A percentile compares a stretch with the other conserved stretches of the same genome.
Conservation (phyloP, 441 rosid genomes). For the Capsella rubella region DNA sequence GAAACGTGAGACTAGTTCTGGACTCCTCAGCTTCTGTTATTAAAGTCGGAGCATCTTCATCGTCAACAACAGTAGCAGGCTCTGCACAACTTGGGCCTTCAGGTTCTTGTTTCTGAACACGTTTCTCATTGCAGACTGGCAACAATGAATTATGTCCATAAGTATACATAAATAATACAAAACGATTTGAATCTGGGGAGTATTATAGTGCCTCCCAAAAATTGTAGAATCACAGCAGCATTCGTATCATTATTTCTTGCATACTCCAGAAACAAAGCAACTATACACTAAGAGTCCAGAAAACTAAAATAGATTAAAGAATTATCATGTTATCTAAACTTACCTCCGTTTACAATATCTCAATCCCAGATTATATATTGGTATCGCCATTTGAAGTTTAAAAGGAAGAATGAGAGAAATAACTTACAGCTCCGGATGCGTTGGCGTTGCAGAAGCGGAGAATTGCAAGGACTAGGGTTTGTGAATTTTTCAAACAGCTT, state of each 20-base stretch:
- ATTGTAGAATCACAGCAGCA: background rate
- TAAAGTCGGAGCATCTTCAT: constrained; percentile 46
- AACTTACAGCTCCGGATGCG: constrained; percentile 61
- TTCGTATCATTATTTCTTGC: constrained; percentile 18
- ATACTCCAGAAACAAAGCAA: constrained; percentile 22
- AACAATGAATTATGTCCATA: constrained; percentile 36
- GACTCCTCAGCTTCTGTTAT: constrained; percentile 45
- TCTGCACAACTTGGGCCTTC: constrained; percentile 48
- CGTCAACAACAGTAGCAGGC: constrained; percentile 49
- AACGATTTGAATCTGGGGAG: background rate
- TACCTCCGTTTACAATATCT: constrained; percentile 10
- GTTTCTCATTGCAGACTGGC: constrained; percentile 57
- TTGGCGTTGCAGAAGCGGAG: constrained; percentile 52
- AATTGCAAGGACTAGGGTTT: constrained; percentile 65
- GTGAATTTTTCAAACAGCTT: constrained; percentile 54
- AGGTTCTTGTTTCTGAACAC: constrained; percentile 42
- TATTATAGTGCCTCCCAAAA: constrained; percentile 10
- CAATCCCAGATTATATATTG: background rate
- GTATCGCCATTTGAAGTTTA: background rate
- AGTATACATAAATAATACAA: constrained; percentile 22
- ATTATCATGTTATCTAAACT: constrained; percentile 9
- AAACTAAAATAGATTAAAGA: background rate
- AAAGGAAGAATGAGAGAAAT: background rate
- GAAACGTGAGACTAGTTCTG: constrained; percentile 38
- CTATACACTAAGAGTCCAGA: background rate